Percentiles rank a stretch among this genome's conserved stretches.
Conservation (phyloP, 2,329 filamentous ascomycete species). For the Thielaviopsis musarum region DNA sequence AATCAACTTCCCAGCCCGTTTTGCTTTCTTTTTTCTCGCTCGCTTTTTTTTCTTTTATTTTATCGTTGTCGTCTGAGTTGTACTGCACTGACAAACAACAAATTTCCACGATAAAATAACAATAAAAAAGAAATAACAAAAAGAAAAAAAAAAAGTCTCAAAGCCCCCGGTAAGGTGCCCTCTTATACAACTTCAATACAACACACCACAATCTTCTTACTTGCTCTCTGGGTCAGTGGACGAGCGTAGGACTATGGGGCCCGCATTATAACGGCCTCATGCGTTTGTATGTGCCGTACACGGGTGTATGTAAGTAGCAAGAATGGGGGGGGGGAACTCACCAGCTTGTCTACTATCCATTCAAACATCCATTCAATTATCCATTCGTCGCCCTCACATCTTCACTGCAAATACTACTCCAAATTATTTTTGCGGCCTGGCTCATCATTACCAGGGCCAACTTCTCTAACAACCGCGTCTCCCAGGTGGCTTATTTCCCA, state of each 20-base stretch:
- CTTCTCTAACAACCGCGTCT: too few relatives aligned
- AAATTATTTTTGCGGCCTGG: too few relatives aligned
- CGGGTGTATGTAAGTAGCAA: too few relatives aligned
- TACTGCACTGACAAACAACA: not conserved
- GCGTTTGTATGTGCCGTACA: too few relatives aligned
- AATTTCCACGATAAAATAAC: not conserved
- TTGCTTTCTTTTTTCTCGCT: not conserved
- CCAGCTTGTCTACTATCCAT: too few relatives aligned
- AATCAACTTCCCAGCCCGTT: not conserved
- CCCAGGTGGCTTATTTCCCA: too few relatives aligned
- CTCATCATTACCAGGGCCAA: too few relatives aligned
- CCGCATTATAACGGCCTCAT: too few relatives aligned
- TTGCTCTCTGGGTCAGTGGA: not conserved
- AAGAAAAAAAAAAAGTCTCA: not conserved
- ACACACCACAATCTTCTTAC: not conserved
- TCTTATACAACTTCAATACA: not conserved
- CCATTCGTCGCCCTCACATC: too few relatives aligned
- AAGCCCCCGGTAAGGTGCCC: not conserved
- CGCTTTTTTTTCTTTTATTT: not conserved
- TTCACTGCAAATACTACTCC: too few relatives aligned
- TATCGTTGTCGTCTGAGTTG: not conserved
- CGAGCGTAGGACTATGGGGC: not conserved
- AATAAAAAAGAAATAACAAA: not conserved
- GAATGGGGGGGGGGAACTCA: too few relatives aligned
- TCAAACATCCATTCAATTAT: too few relatives aligned